Conservation (phyloP, 495 filamentous ascomycete species). For the Cercophora samala region DNA sequence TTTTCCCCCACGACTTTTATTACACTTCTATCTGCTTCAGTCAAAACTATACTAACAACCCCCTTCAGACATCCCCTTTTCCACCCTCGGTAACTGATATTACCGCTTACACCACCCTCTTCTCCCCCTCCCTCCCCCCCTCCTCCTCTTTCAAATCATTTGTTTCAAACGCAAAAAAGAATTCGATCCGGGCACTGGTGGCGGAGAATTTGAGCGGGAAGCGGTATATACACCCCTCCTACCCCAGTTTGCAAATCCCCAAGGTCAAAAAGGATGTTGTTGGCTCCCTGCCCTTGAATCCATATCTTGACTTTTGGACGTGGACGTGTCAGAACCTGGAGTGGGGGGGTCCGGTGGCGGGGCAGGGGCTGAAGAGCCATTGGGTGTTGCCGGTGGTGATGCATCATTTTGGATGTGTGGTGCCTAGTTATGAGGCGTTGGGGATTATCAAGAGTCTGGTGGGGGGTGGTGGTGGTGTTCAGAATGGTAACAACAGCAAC, state of each 20-base stretch:
- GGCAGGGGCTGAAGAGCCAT: slow-evolving; percentile 34
- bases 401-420: slow-evolving; percentile 65
- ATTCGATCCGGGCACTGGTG: slow-evolving; percentile 48
- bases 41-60: too few species aligned
- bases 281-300: slow-evolving; percentile 41
- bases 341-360: slow-evolving; percentile 50
- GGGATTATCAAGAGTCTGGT: slow-evolving; percentile 44
- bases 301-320: slow-evolving; percentile 55
- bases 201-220: slow-evolving; percentile 47
- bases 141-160: slow-evolving; percentile 52
- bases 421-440: slow-evolving; percentile 55
- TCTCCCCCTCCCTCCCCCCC: slow-evolving; percentile 48
- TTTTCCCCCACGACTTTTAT: background rate
- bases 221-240: slow-evolving; percentile 36
- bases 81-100: slow-evolving; percentile 51
- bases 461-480: background rate
- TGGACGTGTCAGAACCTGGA: slow-evolving; percentile 44
- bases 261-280: background rate
- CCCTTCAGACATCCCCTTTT: slow-evolving; percentile 27
- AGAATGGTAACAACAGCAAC: background rate
- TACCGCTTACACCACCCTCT: slow-evolving; percentile 56
- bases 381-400: slow-evolving; percentile 60
- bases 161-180: slow-evolving; percentile 55
- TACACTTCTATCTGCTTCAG: too few species aligned
- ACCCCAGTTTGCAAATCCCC: background rate